phyloP scores from a whole-genome alignment of 2,329 filamentous ascomycete genomes.

The Pseudonectria foliicola region DNA sequence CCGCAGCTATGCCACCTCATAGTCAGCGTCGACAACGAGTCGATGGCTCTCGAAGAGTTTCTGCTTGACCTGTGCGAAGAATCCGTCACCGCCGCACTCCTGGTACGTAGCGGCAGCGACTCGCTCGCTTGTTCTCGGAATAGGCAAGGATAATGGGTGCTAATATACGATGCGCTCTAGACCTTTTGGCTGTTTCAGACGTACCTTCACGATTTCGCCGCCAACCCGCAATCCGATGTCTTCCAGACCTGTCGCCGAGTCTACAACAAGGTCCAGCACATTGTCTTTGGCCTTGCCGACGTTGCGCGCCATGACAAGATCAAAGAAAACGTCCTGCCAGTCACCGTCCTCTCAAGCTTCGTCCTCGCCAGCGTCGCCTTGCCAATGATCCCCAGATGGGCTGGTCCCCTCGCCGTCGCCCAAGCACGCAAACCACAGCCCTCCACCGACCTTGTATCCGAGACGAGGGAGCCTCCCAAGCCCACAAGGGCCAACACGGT shows the following conservation, averaged over 20 bases:
- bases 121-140: neutral
- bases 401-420: slow-evolving; percentile 72
- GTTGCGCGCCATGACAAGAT: slow-evolving; percentile 65
- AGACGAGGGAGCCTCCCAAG: slow-evolving; percentile 35
- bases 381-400: slow-evolving; percentile 69
- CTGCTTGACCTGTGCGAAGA: slow-evolving; percentile 80
- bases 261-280: slow-evolving; percentile 83
- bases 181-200: slow-evolving; percentile 90
- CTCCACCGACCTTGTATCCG: slow-evolving; percentile 19
- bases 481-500: slow-evolving; percentile 64
- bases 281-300: slow-evolving; percentile 74
- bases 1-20: slow-evolving; percentile 82
- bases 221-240: slow-evolving; percentile 65
- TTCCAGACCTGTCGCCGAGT: slow-evolving; percentile 79
- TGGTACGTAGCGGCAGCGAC: slow-evolving; percentile 49
- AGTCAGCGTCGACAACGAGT: slow-evolving; percentile 84
- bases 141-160: slow-evolving; percentile 1
- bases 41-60: slow-evolving; percentile 85
- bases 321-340: slow-evolving; percentile 72
- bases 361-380: slow-evolving; percentile 70
- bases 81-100: slow-evolving; percentile 73
- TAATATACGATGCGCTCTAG: slow-evolving; percentile 36
- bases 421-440: slow-evolving; percentile 69
- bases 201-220: slow-evolving; percentile 73
- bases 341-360: slow-evolving; percentile 74